Conservation (phyloP, 106 monocot species). For the Dendrobium chrysotoxum region DNA sequence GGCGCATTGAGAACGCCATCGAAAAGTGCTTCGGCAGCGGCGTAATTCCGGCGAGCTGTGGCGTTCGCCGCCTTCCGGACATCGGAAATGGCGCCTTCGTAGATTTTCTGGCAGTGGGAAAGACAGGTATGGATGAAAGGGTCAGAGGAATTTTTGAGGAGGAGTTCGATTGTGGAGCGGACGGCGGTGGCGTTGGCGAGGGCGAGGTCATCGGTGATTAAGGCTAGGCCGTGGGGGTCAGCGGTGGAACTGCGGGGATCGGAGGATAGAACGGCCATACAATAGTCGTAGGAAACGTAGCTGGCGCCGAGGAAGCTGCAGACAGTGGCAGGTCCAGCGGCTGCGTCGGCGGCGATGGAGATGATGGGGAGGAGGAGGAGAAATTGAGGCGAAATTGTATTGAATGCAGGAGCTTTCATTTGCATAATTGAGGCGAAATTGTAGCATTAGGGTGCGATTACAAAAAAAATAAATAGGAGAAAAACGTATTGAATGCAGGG, state of each 20-base stretch:
- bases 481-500: too few relatives aligned
- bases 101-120: not conserved
- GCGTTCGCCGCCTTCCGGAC: not conserved
- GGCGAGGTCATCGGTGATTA: not conserved
- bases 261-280: not conserved
- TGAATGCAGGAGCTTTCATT: too few relatives aligned
- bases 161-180: not conserved
- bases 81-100: not conserved
- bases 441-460: too few relatives aligned
- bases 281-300: slow-evolving; percentile 2
- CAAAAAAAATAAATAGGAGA: too few relatives aligned
- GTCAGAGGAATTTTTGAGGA: not conserved
- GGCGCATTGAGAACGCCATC: not conserved
- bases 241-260: slow-evolving; percentile 2
- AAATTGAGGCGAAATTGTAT: too few relatives aligned
- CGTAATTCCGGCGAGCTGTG: not conserved
- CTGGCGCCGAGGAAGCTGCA: slow-evolving; percentile 3
- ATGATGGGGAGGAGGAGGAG: not conserved
- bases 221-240: not conserved
- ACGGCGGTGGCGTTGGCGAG: slow-evolving; percentile 6
- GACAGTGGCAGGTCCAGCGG: not conserved
- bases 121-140: not conserved
- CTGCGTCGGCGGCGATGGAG: not conserved
- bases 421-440: too few relatives aligned
- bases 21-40: not conserved